These are phyloP conservation scores for Chlamydomonas reinhardtii DNA, from an alignment of 163 green algal species.

Conservation along the genomic window DNA sequence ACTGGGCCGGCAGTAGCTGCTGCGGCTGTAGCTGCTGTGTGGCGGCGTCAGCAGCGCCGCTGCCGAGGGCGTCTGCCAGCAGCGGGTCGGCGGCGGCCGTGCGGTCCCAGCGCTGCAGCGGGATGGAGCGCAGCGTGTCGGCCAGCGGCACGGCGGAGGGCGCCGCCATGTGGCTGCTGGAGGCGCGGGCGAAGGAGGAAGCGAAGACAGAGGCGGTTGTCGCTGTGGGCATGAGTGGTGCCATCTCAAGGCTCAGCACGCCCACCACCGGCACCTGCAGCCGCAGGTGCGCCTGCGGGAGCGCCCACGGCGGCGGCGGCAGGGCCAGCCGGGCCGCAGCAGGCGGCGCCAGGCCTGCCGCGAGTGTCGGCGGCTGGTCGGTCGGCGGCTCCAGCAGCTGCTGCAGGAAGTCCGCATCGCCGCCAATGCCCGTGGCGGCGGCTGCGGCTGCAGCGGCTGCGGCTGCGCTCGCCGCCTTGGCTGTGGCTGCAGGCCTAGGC, in stretches of 20 bases:
- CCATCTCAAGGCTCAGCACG: conserved; percentile 29
- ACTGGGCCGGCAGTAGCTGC: conserved; percentile 57
- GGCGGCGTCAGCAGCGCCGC: neutral
- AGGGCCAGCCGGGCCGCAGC: neutral
- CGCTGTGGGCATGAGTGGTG: neutral
- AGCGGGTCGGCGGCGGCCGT: too few relatives aligned
- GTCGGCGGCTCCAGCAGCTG: conserved; percentile 35
- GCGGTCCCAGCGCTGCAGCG: conserved; percentile 75
- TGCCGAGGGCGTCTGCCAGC: too few relatives aligned
- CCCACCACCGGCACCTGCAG: neutral
- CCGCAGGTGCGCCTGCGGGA: too few relatives aligned
- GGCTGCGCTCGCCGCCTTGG: neutral
- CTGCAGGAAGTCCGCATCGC: neutral
- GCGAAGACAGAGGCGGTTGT: neutral
- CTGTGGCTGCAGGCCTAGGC: neutral
- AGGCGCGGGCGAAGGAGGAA: neutral
- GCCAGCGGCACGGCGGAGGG: neutral
- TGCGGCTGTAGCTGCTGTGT: neutral
- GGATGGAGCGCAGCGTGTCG: conserved; percentile 59
- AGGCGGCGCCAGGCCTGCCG: too few relatives aligned
- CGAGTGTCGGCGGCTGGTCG: too few relatives aligned
- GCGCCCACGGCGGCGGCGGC: neutral
- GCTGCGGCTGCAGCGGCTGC: neutral
- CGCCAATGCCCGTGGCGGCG: too few relatives aligned
- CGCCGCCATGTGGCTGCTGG: neutral